These are phyloP conservation scores for Melocanna baccifera DNA, from an alignment of 176 grass and related monocot genomes.

Conservation along the genomic window DNA sequence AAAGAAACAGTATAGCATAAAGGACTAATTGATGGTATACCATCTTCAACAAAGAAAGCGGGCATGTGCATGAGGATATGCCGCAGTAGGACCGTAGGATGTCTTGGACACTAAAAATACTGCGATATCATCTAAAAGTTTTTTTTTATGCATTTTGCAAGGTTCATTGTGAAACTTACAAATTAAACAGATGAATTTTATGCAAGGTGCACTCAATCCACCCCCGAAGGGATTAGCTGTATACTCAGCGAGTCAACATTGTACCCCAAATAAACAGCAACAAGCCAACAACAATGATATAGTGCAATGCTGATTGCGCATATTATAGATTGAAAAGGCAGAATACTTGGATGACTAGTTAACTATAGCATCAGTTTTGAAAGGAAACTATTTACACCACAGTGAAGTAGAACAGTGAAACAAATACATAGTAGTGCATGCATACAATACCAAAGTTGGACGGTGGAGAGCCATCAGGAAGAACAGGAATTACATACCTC, in stretches of 20 bases:
- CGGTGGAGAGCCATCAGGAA: background rate
- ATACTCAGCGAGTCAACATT: background rate
- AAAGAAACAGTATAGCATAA: background rate
- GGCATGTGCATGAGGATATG: background rate
- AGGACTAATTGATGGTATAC: background rate
- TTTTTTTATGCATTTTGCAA: background rate
- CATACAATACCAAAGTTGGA: background rate
- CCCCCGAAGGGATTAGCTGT: background rate
- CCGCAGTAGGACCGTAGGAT: background rate
- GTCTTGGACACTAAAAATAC: background rate
- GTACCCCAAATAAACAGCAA: background rate
- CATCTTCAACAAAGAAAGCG: background rate
- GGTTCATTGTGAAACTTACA: background rate
- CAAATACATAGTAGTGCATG: background rate
- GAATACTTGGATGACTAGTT: background rate
- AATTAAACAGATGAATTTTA: background rate
- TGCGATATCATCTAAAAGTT: background rate
- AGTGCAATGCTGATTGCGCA: background rate
- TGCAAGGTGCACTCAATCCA: background rate
- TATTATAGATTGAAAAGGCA: conserved; percentile 18
- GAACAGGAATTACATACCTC: conserved; percentile 47
- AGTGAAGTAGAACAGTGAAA: background rate
- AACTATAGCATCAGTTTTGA: background rate
- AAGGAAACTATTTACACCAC: conserved; percentile 8
- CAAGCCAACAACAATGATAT: background rate